Evolutionary conservation across 768 basidiomycete species (phyloP), one percentile per base, ranked within the genome.

Genomic region (Russula emetica): DNA sequence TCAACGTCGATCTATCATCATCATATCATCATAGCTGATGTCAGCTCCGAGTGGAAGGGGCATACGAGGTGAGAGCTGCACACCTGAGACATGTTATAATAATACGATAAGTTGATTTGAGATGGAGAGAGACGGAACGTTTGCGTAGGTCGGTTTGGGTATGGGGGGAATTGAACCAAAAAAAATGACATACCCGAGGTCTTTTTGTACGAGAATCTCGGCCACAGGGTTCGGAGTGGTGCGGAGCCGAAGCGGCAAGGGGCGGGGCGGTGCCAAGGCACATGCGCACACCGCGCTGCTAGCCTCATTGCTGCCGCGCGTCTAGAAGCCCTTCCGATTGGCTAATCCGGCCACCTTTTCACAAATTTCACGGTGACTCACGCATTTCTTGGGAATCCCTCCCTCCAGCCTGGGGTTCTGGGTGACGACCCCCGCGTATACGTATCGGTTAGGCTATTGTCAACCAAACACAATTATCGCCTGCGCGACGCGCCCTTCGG

Each of bases 11-110:
- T 56, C 59, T 65, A 22, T 30, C 34, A 9, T 5, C 11, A 36
- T 13, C 30, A 32, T 45, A 24, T 24, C 51, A 22, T 30, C 22
- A 8, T 53, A 7, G 53, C 32, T 36, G 34, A 55, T 13, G 30
- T 54, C 34, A 49, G 54, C 16, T n/a, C 36, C 57, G 52, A 58
- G 26, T 10, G 3, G 20, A 9, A 11, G 4, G 10, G 5, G n/a
- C 0, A 13, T 5, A 22, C n/a, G 18, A n/a, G 34, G 38, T 0
- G n/a, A 36, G 11, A 22, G n/a, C 16, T n/a, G 11, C 62, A 13
- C 2, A 63, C 62, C 50, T 63, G 62, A 28, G 62, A 63, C 62
- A 63, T 63, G 38, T 11, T 44, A 44, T 18, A 45, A 45, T 45
- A 13, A 47, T n/a, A 47, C 13, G 36, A 47, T 47, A 24, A 32